These are phyloP conservation scores for Xylaria sp. DNA, from an alignment of 495 filamentous ascomycete genomes.

Conservation along the genomic window DNA sequence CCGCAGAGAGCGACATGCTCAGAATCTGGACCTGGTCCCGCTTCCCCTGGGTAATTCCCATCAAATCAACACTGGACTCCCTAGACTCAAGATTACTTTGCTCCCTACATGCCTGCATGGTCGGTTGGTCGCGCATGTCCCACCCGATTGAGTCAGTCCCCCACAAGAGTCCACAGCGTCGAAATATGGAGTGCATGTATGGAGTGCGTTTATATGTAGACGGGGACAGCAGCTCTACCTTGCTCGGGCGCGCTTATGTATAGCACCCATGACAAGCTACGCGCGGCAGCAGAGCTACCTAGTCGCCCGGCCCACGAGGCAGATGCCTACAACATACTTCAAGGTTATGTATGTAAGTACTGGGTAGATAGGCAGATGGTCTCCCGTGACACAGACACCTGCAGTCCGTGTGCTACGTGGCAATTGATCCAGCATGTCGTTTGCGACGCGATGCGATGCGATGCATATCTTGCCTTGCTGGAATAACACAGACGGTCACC, in stretches of 20 bases:
- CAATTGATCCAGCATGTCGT: constrained; percentile 18
- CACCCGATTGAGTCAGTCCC: constrained; percentile 2
- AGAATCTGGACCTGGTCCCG: neutral
- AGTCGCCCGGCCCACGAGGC: neutral
- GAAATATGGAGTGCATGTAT: constrained; percentile 13
- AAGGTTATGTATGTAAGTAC: too few relatives aligned
- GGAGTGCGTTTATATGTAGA: constrained; percentile 4
- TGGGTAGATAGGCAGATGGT: neutral
- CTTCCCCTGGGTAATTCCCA: neutral
- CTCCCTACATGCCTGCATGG: neutral
- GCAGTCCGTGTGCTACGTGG: constrained; percentile 25
- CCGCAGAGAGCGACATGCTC: constrained; percentile 9
- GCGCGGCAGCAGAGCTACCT: neutral
- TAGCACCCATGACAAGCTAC: neutral
- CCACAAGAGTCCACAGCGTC: constrained; percentile 3
- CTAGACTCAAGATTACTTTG: neutral
- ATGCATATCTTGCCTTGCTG: neutral
- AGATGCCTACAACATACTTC: too few relatives aligned
- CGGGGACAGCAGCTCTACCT: neutral
- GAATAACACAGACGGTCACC: neutral
- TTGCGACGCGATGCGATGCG: neutral
- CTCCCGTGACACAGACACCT: neutral
- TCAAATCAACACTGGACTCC: neutral
- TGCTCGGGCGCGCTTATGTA: neutral
- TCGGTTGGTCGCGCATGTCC: neutral